Base-by-base conservation (phyloP, 2,329 filamentous ascomycete genomes). In the Colletotrichum falcatum region DNA sequence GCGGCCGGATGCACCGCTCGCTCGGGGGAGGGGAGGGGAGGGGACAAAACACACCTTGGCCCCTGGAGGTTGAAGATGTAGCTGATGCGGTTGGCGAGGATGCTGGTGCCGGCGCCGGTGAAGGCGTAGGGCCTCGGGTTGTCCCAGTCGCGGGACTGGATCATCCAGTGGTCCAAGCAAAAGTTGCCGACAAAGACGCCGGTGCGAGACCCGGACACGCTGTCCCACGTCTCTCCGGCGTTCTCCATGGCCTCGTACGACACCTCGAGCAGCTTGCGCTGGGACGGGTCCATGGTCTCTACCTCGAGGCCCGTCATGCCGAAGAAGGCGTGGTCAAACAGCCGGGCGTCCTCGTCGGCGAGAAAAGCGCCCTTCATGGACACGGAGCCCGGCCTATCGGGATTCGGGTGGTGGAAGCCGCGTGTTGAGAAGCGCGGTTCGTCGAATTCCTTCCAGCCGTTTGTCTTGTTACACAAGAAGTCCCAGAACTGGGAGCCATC, bases 31-130 rank as follows among this genome's bases (percentile, higher is more conserved):
- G n/a, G n/a, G n/a, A n/a, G n/a, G n/a, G n/a, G n/a, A n/a, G n/a
- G n/a, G n/a, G n/a, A n/a, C n/a, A n/a, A n/a, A n/a, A n/a, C n/a
- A n/a, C n/a, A n/a, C n/a, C n/a, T n/a, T n/a, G n/a, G n/a, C n/a
- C n/a, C 1, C 81, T 81, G 16, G 77, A 74, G 75, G 61, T 83
- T 80, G 61, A 83, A 80, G 66, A 80, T 79, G 66, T 81, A 82
- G 0, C 80, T 82, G n/a, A 84, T 76, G 1, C 82, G 77, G 70
- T 83, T 83, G 0, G 81, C 77, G 49, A 81, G 62, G 30, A 82
- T 80, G 16, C 77, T 42, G 23, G 39, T 37, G 8, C 59, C 55
- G 11, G 65, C 56, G 30, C 65, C 65, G 1, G 72, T 71, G 1
- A 76, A 76, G 26, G 77, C 78, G 53, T 77, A 78, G 4, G 74